Base-by-base conservation (phyloP, 2,329 filamentous ascomycete genomes). In the Fulvia fulva region DNA sequence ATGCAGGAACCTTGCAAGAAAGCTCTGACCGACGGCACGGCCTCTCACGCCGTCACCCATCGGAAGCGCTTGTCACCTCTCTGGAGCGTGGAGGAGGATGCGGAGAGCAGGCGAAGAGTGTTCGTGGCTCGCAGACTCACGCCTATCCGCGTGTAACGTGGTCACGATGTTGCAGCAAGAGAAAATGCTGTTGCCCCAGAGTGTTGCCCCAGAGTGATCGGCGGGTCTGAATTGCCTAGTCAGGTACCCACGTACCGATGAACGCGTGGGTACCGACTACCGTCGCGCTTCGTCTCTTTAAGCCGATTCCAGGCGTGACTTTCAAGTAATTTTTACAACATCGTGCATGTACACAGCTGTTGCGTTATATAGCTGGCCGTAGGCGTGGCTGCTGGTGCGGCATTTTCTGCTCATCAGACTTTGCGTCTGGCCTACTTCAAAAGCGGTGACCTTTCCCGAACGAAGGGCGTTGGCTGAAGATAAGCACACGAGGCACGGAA, bases 241-340 rank as follows among this genome's bases (percentile, higher is more conserved):
- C 55, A 51, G 47, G 55, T 45, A 51, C 37, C n/a, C n/a, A n/a
- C n/a, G n/a, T n/a, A n/a, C n/a, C n/a, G n/a, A 41, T 8, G 37
- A 19, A 41, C 37, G 37, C 37, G 1, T 2, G 37, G 37, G 8
- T 41, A 41, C 37, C 44, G n/a, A n/a, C n/a, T n/a, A n/a, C n/a
- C n/a, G n/a, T n/a, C n/a, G n/a, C n/a, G n/a, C n/a, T n/a, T 25
- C 5, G 23, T 4, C 21, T 25, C 44, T 25, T 25, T 47, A 26
- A 47, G 44, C 44, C 43, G 53, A 30, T 47, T 32, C 19, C 43
- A 55, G 43, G 53, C 53, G n/a, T n/a, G 45, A 32, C 1, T 55
- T 23, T 49, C 46, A 50, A 34, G 53, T 55, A 55, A 55, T 46
- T 55, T 32, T 55, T 49, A 55, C 53, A 26, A 25, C 53, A 55